Base-by-base conservation (phyloP, 192 early-diverging fungal genomes). In the Lobosporangium transversale region DNA sequence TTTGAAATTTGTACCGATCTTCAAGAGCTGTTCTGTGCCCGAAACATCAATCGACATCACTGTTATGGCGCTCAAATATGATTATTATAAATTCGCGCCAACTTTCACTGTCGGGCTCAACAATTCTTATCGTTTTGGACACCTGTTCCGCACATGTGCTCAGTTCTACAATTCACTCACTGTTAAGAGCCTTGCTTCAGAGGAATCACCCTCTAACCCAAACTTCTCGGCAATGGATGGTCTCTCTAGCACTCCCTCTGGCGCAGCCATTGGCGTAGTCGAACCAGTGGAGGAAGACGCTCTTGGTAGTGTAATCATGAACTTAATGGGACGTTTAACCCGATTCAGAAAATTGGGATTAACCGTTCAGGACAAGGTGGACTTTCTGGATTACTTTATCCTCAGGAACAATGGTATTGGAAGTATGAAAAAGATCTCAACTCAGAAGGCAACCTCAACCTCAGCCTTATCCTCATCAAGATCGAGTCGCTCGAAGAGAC, bases 1-100 rank as follows among this genome's bases (percentile, higher is more conserved):
- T 26, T 80, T 96, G 10, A 90, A 92, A 65, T 87, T 95, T 31
- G 62, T 86, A 23, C 89, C 92, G 4, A 75, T 94, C 20, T 94
- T 95, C 67, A 84, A 88, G 43, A 80, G 84, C 8, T 79, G 78
- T 21, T 73, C 70, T n/a, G 70, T 86, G 24, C 79, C 84, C 27
- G 89, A 94, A 59, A 80, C 85, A 6, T 82, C 87, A 33, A 56
- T 85, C 11, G 23, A 56, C 10, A 71, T 96, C 43, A 84, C 86
- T 44, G 43, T 94, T n/a, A 30, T 93, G 50, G 79, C 84, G 4
- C 59, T 93, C 40, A 92, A 85, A 83, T 94, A 89, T 60, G 68
- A 89, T 68, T 87, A 85, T 58, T 73, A 81, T 36, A 75, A 86
- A 47, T 89, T 90, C 58, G 81, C 86, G 21, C 90, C 90, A 0